phyloP scores from a whole-genome alignment of 805 yeast genomes.

The Wickerhamiella occidentalis region DNA sequence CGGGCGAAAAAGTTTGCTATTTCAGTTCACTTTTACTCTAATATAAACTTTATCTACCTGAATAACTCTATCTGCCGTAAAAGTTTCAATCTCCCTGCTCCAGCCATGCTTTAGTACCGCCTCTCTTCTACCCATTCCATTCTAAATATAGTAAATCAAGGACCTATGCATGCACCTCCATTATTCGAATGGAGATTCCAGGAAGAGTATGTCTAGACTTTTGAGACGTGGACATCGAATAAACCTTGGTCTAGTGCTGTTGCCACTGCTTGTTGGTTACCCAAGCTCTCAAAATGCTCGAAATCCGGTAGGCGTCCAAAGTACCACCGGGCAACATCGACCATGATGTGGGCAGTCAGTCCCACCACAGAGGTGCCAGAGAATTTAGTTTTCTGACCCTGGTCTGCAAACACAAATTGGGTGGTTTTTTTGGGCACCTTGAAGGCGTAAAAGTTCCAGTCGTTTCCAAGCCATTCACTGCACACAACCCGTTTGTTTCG shows the following conservation, averaged over 20 bases:
- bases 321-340: conserved; percentile 13
- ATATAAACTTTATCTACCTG: no score
- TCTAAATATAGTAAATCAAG: background rate
- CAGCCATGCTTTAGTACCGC: no score
- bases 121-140: background rate
- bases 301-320: conserved; percentile 5
- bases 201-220: no score
- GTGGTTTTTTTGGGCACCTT: background rate
- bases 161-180: background rate
- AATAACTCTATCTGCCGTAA: no score
- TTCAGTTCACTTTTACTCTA: no score
- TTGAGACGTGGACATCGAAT: background rate
- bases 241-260: conserved; percentile 3
- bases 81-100: no score
- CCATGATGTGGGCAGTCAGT: conserved; percentile 15
- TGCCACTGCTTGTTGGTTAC: conserved; percentile 7
- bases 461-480: conserved; percentile 9
- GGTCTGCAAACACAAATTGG: background rate
- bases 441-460: conserved; percentile 13
- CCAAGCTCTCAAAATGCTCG: conserved; percentile 2
- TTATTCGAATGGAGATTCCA: background rate
- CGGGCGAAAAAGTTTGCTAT: no score
- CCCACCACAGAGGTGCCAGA: conserved; percentile 10
- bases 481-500: background rate
- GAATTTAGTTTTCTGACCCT: background rate